Percentiles rank a stretch among this genome's conserved stretches.
Conservation (phyloP, 208 protist species). For the Wallacemonas collosoma region DNA sequence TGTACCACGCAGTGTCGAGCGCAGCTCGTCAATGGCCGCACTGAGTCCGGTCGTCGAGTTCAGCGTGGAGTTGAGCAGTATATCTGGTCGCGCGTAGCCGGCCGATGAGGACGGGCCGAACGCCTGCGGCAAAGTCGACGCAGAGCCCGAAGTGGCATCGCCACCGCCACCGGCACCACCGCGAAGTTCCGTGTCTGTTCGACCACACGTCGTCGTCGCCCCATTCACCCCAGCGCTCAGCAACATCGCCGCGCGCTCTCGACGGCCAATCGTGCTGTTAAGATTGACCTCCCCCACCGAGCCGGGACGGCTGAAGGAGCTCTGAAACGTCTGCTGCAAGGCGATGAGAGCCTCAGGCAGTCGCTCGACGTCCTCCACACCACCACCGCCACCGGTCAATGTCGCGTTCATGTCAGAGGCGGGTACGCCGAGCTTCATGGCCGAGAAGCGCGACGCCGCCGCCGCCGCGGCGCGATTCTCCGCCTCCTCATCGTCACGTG, state of each 20-base stretch:
- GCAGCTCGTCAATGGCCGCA: conserved; percentile 3
- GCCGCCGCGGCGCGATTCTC: conserved; percentile 1
- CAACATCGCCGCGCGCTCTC: conserved; percentile 48
- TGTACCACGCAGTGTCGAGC: conserved; percentile 3
- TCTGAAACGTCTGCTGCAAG: conserved; percentile 10
- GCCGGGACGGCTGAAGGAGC: not conserved
- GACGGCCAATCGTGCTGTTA: conserved; percentile 50
- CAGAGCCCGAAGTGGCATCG: too few relatives aligned
- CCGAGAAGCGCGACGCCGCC: conserved; percentile 9
- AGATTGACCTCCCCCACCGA: conserved; percentile 16
- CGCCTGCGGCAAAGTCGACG: not conserved
- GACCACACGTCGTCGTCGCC: not conserved
- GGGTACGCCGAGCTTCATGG: conserved; percentile 21
- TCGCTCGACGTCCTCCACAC: not conserved
- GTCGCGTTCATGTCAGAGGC: conserved; percentile 31
- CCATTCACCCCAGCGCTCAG: conserved; percentile 16
- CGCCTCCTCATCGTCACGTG: not conserved
- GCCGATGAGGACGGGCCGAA: not conserved
- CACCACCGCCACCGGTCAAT: conserved; percentile 21
- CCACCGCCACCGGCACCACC: too few relatives aligned
- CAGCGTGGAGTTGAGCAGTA: not conserved
- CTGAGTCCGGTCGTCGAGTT: conserved; percentile 8
- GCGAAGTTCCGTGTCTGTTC: not conserved
- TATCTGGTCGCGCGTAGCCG: not conserved
- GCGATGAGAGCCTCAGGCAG: too few relatives aligned